Evolutionary conservation across 345 rosid species (phyloP), one percentile per base, ranked within the genome.

Genomic region (Aethionema arabicum): DNA sequence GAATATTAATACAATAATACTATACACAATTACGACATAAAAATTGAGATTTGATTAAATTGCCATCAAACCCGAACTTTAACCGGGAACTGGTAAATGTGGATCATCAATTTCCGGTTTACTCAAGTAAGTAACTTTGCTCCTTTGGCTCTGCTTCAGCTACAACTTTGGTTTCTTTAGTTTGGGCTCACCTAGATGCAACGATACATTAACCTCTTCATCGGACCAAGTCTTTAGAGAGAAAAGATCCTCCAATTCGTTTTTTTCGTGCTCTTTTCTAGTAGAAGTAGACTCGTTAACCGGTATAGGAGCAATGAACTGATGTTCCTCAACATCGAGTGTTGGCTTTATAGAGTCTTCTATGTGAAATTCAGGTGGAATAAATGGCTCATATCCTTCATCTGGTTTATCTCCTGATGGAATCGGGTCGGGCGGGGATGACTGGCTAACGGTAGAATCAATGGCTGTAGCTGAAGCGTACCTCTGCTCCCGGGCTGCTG

Each of bases 371-470:
- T 79, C 82, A 0, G 82, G 76, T n/a, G 70, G 79, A 55, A 77
- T 69, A 4, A 85, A 66, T 0, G 88, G 78, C 78, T 87, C 90
- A 54, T 65, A 67, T 61, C 69, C 83, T 49, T 76, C 90, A 39
- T 80, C 85, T 21, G 50, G 67, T 67, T 75, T 85, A 46, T 77
- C 89, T 70, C 74, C 78, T 32, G 76, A 61, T 33, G 52, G 62
- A 74, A 72, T 35, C 27, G 47, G 82, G 52, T 80, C 83, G 3
- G 72, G 71, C 8, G 91, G 84, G 7, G 95, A 86, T 61, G 85
- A 82, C 72, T 90, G 92, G 46, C 88, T 90, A 11, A 83, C 83
- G 0, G 83, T 83, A 33, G 92, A 87, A 58, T 77, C 82, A 13
- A 87, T 51, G 38, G 76, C 84, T 8, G 88, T 80, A 3, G 79